Conservation (phyloP, 148 eudicot genomes). For the Dianthus caryophyllus region DNA sequence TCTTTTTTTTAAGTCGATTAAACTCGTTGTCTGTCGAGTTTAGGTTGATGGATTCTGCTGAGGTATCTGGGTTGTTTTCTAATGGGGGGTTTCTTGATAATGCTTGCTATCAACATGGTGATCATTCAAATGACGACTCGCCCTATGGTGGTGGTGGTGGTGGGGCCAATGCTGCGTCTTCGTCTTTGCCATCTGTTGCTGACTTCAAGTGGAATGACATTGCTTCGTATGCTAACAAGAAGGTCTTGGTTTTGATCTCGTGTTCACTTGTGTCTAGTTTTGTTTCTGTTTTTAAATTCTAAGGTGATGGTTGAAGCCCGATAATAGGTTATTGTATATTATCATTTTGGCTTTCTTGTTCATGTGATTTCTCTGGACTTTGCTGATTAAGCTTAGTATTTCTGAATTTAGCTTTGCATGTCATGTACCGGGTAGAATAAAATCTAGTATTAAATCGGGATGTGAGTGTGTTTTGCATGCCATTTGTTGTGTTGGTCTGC, state of each 20-base stretch:
- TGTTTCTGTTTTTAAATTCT: not conserved
- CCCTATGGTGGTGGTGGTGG: constrained; percentile 47
- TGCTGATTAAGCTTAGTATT: constrained; percentile 2
- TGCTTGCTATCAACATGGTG: constrained; percentile 23
- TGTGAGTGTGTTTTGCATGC: not conserved
- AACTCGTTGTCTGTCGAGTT: constrained; percentile 71
- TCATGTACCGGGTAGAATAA: not conserved
- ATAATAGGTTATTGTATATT: too few species aligned
- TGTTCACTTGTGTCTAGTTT: constrained; percentile 14
- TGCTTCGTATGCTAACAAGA: constrained; percentile 53
- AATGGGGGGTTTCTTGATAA: constrained; percentile 27
- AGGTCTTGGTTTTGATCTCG: too few species aligned
- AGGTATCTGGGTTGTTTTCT: constrained; percentile 15
- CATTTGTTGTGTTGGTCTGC: not conserved
- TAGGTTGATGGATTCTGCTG: constrained; percentile 36
- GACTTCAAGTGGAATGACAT: constrained; percentile 85
- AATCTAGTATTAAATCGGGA: not conserved
- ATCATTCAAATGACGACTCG: constrained; percentile 53
- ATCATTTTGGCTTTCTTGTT: not conserved
- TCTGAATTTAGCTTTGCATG: constrained; percentile 6
- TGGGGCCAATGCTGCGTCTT: constrained; percentile 33
- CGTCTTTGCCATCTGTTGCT: constrained; percentile 40
- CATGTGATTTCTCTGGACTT: not conserved
- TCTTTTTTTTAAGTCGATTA: constrained; percentile 54
- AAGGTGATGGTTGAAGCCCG: too few species aligned